A percentile compares a stretch with the other conserved stretches of the same genome.
Evolutionary conservation across 2,329 filamentous ascomycete species (phyloP).

Genomic region (Aspergillus quadrilineatus): DNA sequence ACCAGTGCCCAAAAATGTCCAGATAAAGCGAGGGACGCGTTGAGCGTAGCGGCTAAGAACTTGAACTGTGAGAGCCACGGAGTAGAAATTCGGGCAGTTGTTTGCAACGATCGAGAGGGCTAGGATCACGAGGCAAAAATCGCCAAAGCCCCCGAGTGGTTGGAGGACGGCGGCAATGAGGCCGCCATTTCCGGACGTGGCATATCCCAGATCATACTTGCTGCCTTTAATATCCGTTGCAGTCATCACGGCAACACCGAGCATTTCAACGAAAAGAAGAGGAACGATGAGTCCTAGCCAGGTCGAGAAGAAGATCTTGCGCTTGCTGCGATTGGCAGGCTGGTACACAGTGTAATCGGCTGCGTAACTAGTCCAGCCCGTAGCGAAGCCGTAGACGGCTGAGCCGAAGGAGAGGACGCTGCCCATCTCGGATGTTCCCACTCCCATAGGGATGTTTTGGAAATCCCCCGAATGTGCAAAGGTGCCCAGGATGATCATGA

Average conservation of each 20-base stretch:
- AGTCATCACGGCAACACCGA: conserved; percentile 69
- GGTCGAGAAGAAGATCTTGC: conserved; percentile 67
- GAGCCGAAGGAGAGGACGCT: conserved; percentile 64
- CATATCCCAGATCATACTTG: conserved; percentile 58
- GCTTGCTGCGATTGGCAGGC: conserved; percentile 58
- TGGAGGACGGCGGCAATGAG: conserved; percentile 65
- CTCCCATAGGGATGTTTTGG: conserved; percentile 58
- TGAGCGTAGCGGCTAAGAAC: conserved; percentile 60
- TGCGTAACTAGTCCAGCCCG: conserved; percentile 72
- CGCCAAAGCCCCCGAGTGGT: conserved; percentile 65
- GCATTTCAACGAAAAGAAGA: conserved; percentile 70
- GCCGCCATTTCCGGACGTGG: conserved; percentile 61
- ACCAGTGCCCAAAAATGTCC: conserved; percentile 62
- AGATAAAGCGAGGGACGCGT: conserved; percentile 65
- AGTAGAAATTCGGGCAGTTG: conserved; percentile 73
- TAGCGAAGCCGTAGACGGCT: conserved; percentile 66
- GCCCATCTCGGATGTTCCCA: conserved; percentile 61
- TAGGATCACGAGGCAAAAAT: conserved; percentile 68
- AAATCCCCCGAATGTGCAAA: conserved; percentile 69
- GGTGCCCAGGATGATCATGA: conserved; percentile 67
- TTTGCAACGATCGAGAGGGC: conserved; percentile 67
- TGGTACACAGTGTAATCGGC: conserved; percentile 82
- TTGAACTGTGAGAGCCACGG: conserved; percentile 65
- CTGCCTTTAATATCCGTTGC: conserved; percentile 59
- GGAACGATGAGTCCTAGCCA: conserved; percentile 69